phyloP scores from a whole-genome alignment of 148 eudicot genomes.

The Polygonum aviculare region DNA sequence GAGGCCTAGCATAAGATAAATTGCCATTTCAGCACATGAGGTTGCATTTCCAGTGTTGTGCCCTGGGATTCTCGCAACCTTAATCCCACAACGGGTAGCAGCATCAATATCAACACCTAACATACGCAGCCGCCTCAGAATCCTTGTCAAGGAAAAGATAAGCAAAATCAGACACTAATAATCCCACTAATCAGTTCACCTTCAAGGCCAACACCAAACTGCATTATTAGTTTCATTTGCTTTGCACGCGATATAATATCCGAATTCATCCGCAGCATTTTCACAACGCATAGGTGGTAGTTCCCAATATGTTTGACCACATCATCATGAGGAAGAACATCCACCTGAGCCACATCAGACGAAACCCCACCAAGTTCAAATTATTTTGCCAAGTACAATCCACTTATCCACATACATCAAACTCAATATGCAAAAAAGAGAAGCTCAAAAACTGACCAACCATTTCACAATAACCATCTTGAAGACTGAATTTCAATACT shows the following conservation, averaged over 20 bases:
- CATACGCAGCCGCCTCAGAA: not conserved
- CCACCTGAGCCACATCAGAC: conserved; percentile 43
- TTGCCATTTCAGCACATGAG: conserved; percentile 97
- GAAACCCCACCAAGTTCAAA: not conserved
- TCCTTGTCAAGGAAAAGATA: not conserved
- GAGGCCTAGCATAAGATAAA: conserved; percentile 85
- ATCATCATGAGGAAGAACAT: conserved; percentile 49
- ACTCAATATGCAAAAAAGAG: not conserved
- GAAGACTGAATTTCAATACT: not conserved
- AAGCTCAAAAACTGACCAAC: not conserved
- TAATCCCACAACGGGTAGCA: conserved; percentile 71
- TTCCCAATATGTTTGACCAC: conserved; percentile 63
- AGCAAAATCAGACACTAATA: not conserved
- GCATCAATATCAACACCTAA: conserved; percentile 79
- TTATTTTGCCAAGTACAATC: not conserved
- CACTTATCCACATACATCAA: not conserved
- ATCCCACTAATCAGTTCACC: conserved; percentile 26
- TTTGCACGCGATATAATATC: conserved; percentile 65
- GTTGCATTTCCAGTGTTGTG: conserved; percentile 71
- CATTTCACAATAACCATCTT: not conserved
- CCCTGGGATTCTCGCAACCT: conserved; percentile 82
- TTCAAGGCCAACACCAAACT: conserved; percentile 92
- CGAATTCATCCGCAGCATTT: conserved; percentile 45
- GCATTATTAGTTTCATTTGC: conserved; percentile 81
- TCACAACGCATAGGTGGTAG: conserved; percentile 69